Base-by-base conservation (phyloP, 2,329 filamentous ascomycete species). In the Endoconidiophora polonica region DNA sequence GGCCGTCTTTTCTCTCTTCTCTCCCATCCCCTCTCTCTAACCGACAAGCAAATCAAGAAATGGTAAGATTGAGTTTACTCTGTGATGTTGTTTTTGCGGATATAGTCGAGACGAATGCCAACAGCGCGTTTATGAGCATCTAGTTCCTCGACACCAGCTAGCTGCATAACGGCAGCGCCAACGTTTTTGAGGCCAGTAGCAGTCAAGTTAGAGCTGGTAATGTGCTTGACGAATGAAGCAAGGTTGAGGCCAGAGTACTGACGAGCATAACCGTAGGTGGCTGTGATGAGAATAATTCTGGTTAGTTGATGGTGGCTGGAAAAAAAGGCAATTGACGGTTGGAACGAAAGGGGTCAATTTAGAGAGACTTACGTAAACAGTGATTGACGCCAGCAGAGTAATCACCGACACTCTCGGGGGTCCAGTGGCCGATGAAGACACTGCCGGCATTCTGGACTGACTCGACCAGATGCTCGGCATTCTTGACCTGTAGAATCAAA, bases 301-400 rank as follows among this genome's bases (percentile, higher is more conserved):
- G 16, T 18, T 18, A 18, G 16, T 48, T 56, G 53, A 57, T 45
- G 50, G 59, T 53, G 59, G 57, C 52, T 38, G 23, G 3, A 33
- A 12, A 33, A 39, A 37, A 0, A 39, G 18, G 18, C 22, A 55
- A 9, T 36, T 16, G 23, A 39, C 5, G 14, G 29, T 41, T 46
- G 44, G 26, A 42, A 20, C 29, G n/a, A 16, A 39, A 14, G 18
- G 33, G 20, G 16, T 38, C 14, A 18, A 20, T 26, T 16, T n/a
- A 26, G 51, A 16, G 5, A 46, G 37, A 81, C 86, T 77, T 81
- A 94, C 87, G 91, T 56, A 98, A 70, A 52, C 86, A 93, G 70
- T 98, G 91, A 65, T 98, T 98, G 40, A 98, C 91, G 60, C 91
- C 91, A 48, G 91, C 91, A 55, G 87, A 94, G 68, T 98, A 98